Base-by-base conservation (phyloP, 1,284 basidiomycete species). In the Albatrellus sp. region DNA sequence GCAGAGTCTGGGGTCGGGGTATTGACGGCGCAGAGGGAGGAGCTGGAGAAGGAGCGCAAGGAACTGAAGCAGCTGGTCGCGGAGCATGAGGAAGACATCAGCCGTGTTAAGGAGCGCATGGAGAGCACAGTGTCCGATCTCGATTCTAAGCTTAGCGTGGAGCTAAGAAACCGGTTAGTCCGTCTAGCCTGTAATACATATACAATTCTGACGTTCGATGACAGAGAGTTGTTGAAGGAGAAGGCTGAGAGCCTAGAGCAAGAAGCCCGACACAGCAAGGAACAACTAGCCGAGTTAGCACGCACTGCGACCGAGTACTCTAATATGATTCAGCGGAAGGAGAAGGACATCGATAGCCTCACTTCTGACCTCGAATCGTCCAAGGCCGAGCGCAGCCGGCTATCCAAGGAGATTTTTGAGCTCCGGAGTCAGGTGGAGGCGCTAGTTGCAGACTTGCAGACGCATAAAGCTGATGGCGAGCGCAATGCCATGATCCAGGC, bases 301-400 rank as follows among this genome's bases (percentile, higher is more conserved):
- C 76, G 84, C 20, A 81, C 84, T 0, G 76, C 84, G 4, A 79
- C 76, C 2, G 87, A 90, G 30, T 87, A 91, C 55, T 83, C 90
- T 33, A 65, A 68, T 8, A 79, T 86, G 64, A 77, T 94, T 50
- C 72, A 82, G 60, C 72, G 75, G 60, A 90, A 90, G 62, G 88
- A 94, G 51, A 73, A 75, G 5, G 81, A 87, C 28, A 71, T 89
- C 16, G 55, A 67, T 11, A 68, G 72, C 10, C 64, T 92, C n/a
- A 61, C 71, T 2, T 61, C 68, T 19, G 76, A 88, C 38, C 60
- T 85, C 12, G 67, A 75, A 3, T 46, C 63, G 44, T 62, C 71
- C 51, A 71, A 76, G 52, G 54, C 60, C 32, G 78, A 84, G 53
- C 72, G 71, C 24, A 65, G 70, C 13, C 65, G 69, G 19, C 62